Conservation (phyloP, 306 rosid species). For the Sicyos baderoa region DNA sequence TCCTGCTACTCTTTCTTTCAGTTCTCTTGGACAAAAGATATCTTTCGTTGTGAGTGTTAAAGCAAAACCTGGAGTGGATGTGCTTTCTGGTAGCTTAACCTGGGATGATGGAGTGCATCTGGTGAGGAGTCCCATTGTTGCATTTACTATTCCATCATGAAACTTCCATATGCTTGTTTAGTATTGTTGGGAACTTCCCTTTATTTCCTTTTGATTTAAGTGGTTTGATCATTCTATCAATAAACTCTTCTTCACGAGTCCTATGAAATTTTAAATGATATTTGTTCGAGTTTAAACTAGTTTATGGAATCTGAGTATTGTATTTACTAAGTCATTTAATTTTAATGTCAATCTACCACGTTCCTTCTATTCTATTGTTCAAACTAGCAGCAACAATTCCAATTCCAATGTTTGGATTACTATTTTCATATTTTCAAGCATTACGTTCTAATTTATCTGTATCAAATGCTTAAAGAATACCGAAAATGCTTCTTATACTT, state of each 20-base stretch:
- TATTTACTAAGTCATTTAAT: not conserved
- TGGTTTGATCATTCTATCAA: not conserved
- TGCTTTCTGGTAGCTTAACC: constrained; percentile 19
- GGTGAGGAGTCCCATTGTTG: constrained; percentile 32
- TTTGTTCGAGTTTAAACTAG: not conserved
- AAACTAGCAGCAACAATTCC: not conserved
- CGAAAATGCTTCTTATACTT: not conserved
- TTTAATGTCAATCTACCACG: not conserved
- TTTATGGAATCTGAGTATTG: not conserved
- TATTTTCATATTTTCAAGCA: not conserved
- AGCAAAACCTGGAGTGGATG: not conserved
- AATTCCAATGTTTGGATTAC: not conserved
- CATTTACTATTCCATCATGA: not conserved
- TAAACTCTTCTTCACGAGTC: not conserved
- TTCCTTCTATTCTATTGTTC: not conserved
- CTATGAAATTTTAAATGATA: not conserved
- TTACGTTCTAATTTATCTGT: not conserved
- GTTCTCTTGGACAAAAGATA: constrained; percentile 24
- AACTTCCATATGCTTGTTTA: not conserved
- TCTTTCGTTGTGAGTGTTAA: constrained; percentile 18
- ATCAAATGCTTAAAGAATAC: not conserved
- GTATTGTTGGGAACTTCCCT: not conserved
- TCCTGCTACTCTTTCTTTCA: constrained; percentile 30
- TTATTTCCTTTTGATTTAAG: not conserved
- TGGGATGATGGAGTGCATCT: constrained; percentile 26